Conservation (phyloP, 2,329 filamentous ascomycete genomes). For the Ophiostoma sp. region DNA sequence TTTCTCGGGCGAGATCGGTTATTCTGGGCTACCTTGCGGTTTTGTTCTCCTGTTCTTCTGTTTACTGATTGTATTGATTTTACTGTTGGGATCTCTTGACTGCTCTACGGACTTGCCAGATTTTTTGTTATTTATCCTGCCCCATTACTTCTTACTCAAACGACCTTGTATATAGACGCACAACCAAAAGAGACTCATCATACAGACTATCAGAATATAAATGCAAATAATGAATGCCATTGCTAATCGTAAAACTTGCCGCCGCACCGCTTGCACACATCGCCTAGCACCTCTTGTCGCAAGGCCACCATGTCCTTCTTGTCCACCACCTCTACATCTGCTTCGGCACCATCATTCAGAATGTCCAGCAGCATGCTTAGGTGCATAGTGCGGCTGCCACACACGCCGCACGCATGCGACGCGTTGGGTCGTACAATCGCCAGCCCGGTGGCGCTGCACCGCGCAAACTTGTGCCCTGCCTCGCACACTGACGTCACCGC, state of each 20-base stretch:
- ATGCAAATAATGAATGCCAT: neutral
- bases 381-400: constrained; percentile 47
- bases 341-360: constrained; percentile 1
- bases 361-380: constrained; percentile 39
- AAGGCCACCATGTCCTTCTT: constrained; percentile 19
- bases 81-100: neutral
- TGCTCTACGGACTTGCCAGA: neutral
- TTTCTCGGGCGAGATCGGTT: constrained; percentile 24
- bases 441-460: constrained; percentile 49
- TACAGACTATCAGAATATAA: neutral
- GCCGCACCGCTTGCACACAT: constrained; percentile 35
- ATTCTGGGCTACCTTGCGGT: neutral
- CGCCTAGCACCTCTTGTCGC: constrained; percentile 28
- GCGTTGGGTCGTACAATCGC: constrained; percentile 51
- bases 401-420: constrained; percentile 52
- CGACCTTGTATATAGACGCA: constrained; percentile 1
- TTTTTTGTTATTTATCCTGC: neutral
- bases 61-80: neutral
- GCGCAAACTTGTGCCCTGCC: constrained; percentile 42
- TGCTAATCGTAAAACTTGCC: constrained; percentile 34
- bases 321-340: constrained; percentile 24
- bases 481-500: constrained; percentile 29
- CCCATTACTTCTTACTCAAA: neutral
- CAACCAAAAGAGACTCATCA: neutral
- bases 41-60: neutral